Conservation (phyloP, 495 filamentous ascomycete species). For the Xylaria flabelliformis region DNA sequence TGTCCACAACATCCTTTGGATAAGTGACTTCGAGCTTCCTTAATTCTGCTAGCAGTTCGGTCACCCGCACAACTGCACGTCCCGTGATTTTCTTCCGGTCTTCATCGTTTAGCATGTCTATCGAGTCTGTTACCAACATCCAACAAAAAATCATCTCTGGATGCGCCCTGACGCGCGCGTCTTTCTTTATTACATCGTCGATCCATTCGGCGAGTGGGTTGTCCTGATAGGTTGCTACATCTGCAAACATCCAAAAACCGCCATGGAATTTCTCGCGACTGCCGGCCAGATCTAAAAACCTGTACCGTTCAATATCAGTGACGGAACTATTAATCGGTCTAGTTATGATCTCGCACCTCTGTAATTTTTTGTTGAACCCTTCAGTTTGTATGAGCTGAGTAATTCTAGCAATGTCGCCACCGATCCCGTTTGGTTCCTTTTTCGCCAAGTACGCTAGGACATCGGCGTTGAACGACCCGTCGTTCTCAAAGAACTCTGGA, state of each 20-base stretch:
- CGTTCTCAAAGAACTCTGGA: neutral
- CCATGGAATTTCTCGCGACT: fast-evolving
- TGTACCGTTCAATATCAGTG: neutral
- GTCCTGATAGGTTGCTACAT: neutral
- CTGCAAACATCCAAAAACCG: neutral
- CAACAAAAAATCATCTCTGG: neutral
- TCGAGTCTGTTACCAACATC: neutral
- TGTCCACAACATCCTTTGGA: neutral
- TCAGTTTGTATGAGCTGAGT: neutral
- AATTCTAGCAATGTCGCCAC: neutral
- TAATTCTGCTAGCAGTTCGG: neutral
- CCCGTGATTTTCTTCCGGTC: too few species aligned
- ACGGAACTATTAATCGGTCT: neutral
- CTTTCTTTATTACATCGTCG: neutral
- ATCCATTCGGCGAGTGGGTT: neutral
- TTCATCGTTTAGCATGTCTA: neutral
- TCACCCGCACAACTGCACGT: neutral
- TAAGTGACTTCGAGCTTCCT: too few species aligned
- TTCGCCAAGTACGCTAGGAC: neutral
- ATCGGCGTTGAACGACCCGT: neutral
- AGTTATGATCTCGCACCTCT: neutral
- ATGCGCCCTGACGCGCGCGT: neutral
- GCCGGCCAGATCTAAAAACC: neutral
- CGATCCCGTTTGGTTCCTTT: neutral
- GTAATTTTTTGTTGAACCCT: too few species aligned